phyloP scores from a whole-genome alignment of 345 rosid species.

The Hibiscus tridactylites region DNA sequence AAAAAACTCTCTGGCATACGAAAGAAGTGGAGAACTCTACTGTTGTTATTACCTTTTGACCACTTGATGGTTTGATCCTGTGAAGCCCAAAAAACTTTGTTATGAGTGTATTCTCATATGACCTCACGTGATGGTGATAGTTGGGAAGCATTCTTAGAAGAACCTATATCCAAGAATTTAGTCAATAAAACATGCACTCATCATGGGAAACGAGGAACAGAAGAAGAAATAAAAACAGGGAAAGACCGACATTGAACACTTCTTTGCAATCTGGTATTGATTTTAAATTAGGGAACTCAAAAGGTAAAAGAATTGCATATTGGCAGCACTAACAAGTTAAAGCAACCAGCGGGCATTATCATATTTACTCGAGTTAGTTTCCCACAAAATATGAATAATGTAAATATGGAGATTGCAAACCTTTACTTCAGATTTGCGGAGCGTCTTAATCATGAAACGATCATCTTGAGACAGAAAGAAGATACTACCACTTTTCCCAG shows the following conservation, averaged over 20 bases:
- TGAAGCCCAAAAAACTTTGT: slow-evolving; percentile 99
- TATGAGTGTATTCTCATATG: slow-evolving; percentile 87
- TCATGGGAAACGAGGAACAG: slow-evolving; percentile 1
- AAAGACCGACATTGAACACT: neutral
- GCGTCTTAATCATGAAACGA: slow-evolving; percentile 97
- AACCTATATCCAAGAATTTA: slow-evolving; percentile 45
- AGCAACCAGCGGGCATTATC: neutral
- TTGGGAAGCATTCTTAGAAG: slow-evolving; percentile 92
- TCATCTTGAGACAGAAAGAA: slow-evolving; percentile 96
- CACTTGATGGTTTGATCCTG: slow-evolving; percentile 95
- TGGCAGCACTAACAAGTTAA: neutral
- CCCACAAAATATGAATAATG: neutral
- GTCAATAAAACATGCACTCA: slow-evolving; percentile 14
- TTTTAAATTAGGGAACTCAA: neutral
- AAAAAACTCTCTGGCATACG: neutral
- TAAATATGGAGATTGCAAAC: slow-evolving; percentile 34
- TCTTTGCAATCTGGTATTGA: neutral
- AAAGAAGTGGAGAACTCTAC: neutral
- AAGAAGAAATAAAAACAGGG: neutral
- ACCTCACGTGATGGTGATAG: slow-evolving; percentile 84
- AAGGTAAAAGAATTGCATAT: slow-evolving; percentile 3
- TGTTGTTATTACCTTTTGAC: slow-evolving; percentile 66
- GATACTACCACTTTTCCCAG: slow-evolving; percentile 96
- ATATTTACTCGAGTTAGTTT: neutral
- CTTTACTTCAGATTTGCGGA: slow-evolving; percentile 94